Conservation (phyloP, 2,329 filamentous ascomycete species). For the Immersiporthe knoxdaviesiana region DNA sequence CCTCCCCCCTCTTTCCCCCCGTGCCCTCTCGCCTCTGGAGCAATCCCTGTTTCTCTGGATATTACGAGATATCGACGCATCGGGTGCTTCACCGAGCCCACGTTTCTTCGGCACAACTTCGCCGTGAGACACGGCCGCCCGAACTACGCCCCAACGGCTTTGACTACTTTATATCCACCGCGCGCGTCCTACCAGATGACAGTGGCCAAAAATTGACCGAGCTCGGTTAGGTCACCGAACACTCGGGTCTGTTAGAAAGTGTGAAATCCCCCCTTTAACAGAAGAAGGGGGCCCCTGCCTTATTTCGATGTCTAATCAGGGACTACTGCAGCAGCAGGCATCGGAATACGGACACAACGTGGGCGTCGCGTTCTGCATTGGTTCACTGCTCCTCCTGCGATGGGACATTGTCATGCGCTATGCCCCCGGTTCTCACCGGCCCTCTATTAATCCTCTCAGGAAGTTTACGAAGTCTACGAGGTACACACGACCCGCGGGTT, state of each 20-base stretch:
- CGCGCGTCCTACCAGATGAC: conserved; percentile 1
- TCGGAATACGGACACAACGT: conserved; percentile 9
- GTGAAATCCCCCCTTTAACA: not conserved
- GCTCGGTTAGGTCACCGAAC: conserved; percentile 2
- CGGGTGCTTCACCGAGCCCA: conserved; percentile 9
- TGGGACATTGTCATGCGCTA: not conserved
- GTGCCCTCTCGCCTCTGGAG: not conserved
- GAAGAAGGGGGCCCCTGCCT: not conserved
- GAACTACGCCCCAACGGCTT: not conserved
- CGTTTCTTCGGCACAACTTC: conserved; percentile 9
- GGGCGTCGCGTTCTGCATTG: not conserved
- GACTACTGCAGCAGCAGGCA: not conserved
- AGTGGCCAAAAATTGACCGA: conserved; percentile 5
- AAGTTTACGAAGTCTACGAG: not conserved
- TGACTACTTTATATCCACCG: not conserved
- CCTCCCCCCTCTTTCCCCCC: not conserved
- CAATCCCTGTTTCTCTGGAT: not conserved
- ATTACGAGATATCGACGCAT: conserved; percentile 9
- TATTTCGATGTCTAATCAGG: not conserved
- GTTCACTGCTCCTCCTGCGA: not conserved
- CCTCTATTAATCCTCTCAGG: not conserved
- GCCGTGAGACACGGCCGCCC: not conserved
- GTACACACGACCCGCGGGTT: not conserved
- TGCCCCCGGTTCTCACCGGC: not conserved
- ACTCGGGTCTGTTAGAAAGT: conserved; percentile 1